Conservation (phyloP, 2,329 filamentous ascomycete species). For the Elsinoe batatas region DNA sequence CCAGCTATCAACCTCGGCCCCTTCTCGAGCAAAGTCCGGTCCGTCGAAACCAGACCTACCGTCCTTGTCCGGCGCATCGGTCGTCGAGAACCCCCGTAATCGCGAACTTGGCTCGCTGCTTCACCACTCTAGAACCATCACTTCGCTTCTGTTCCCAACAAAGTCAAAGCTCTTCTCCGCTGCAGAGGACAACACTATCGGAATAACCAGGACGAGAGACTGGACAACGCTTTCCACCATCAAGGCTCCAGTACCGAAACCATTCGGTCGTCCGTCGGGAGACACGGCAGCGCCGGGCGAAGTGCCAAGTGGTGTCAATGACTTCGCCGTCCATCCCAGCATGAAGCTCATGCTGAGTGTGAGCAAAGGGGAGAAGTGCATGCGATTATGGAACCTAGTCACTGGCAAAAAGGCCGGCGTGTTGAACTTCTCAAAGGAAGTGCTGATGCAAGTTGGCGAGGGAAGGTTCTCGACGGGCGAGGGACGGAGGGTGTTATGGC, state of each 20-base stretch:
- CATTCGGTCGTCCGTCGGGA: constrained; percentile 69
- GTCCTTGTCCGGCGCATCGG: constrained; percentile 58
- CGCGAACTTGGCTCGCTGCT: constrained; percentile 77
- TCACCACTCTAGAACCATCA: constrained; percentile 77
- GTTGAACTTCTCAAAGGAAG: constrained; percentile 66
- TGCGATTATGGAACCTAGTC: constrained; percentile 93
- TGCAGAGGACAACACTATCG: constrained; percentile 84
- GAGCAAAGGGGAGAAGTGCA: constrained; percentile 76
- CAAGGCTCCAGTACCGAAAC: constrained; percentile 77
- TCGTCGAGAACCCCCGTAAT: constrained; percentile 78
- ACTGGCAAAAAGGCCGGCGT: constrained; percentile 94
- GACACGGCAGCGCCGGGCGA: constrained; percentile 78
- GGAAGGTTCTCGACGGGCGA: constrained; percentile 69
- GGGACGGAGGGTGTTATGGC: constrained; percentile 74
- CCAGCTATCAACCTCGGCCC: constrained; percentile 56
- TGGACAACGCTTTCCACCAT: constrained; percentile 82
- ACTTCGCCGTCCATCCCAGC: constrained; percentile 89
- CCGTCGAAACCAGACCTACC: constrained; percentile 43
- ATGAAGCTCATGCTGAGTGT: constrained; percentile 96
- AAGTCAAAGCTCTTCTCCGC: constrained; percentile 79
- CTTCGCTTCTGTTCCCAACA: constrained; percentile 69
- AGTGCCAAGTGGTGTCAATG: constrained; percentile 79
- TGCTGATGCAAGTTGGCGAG: constrained; percentile 68
- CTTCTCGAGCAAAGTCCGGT: constrained; percentile 42
- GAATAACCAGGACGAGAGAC: constrained; percentile 76